Conservation (phyloP, 2,329 filamentous ascomycete species). For the Dactylonectria estremocensis region DNA sequence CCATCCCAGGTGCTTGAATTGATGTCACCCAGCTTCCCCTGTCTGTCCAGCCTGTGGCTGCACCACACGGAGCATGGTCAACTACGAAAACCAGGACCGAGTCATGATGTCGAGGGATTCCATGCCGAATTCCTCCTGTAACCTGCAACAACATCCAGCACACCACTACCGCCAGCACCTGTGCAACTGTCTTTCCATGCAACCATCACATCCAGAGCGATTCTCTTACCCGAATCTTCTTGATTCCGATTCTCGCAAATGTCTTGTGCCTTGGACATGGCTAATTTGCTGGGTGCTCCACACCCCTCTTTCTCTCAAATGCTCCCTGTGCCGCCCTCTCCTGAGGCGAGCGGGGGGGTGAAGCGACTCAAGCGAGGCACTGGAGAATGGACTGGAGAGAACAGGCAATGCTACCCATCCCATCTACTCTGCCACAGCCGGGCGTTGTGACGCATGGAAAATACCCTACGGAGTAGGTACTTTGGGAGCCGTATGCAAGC, state of each 20-base stretch:
- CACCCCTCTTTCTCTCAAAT: conserved; percentile 25
- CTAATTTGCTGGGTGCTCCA: conserved; percentile 42
- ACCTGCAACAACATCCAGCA: background rate
- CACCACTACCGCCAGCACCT: background rate
- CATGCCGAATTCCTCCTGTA: background rate
- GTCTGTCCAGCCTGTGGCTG: background rate
- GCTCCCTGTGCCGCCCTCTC: conserved; percentile 13
- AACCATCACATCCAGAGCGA: background rate
- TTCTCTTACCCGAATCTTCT: background rate
- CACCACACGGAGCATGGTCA: background rate
- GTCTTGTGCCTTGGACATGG: conserved; percentile 31
- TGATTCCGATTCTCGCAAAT: conserved; percentile 1
- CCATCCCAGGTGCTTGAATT: background rate
- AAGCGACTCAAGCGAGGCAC: too few relatives aligned
- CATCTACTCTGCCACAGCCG: background rate
- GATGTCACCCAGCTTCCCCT: conserved; percentile 6
- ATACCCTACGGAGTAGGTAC: background rate
- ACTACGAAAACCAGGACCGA: background rate
- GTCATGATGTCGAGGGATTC: conserved; percentile 1
- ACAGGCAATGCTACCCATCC: background rate
- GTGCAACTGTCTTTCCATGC: background rate
- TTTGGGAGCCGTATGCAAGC: background rate
- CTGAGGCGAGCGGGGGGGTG: background rate
- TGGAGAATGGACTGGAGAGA: background rate
- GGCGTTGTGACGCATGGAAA: background rate